A percentile compares a stretch with the other conserved stretches of the same genome.
Evolutionary conservation across 768 basidiomycete species (phyloP).

Genomic region (Tremella yokohamensis): DNA sequence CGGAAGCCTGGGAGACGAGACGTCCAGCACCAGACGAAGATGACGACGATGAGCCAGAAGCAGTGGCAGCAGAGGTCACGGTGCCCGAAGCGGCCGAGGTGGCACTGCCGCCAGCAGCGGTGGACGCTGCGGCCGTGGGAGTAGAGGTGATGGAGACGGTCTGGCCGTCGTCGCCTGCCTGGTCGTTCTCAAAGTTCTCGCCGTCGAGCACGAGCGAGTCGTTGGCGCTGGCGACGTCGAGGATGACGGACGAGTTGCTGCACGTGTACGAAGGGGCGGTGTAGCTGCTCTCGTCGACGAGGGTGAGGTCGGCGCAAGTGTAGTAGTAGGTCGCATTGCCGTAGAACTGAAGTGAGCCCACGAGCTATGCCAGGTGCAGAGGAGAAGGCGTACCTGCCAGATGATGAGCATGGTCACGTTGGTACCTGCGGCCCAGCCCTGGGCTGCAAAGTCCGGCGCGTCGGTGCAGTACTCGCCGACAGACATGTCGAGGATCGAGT

Average conservation of each 20-base stretch:
- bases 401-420: constrained; percentile 26
- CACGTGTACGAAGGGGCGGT: constrained; percentile 19
- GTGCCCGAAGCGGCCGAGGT: neutral
- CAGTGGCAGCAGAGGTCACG: neutral
- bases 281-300: constrained; percentile 19
- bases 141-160: constrained; percentile 7
- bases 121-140: constrained; percentile 2
- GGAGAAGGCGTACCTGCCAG: constrained; percentile 19
- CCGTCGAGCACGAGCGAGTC: constrained; percentile 18
- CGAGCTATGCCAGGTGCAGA: neutral
- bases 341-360: constrained; percentile 14
- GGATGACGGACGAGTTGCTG: constrained; percentile 27
- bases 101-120: neutral
- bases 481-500: constrained; percentile 19
- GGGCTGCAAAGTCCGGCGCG: constrained; percentile 30
- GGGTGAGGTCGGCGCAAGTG: constrained; percentile 36
- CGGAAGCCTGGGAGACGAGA: constrained; percentile 4
- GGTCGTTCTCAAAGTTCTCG: constrained; percentile 1
- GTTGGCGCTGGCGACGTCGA: constrained; percentile 19
- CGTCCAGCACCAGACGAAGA: constrained; percentile 11
- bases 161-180: constrained; percentile 5
- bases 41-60: constrained; percentile 4
- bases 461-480: constrained; percentile 28
- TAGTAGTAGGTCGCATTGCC: constrained; percentile 17
- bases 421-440: constrained; percentile 24